These are phyloP conservation scores for Lactifluus piperatus DNA, from an alignment of 768 basidiomycete species.

Conservation along the genomic window DNA sequence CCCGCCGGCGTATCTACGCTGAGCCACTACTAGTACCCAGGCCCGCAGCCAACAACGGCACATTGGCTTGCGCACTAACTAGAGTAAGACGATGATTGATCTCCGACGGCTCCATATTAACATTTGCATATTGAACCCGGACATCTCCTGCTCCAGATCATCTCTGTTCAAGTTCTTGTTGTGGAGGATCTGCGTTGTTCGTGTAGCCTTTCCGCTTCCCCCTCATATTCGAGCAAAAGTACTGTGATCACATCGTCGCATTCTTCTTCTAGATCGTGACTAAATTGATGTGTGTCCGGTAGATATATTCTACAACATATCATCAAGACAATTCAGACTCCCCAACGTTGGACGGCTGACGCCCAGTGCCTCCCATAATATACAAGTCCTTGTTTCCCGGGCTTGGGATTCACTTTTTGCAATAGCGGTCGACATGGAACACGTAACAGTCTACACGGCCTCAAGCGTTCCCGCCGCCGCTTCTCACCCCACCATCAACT, in stretches of 20 bases:
- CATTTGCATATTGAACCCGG: no score
- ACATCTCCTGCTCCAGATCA: no score
- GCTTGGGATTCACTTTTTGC: not conserved
- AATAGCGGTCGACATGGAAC: constrained; percentile 4
- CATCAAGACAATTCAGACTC: not conserved
- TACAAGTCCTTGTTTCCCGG: not conserved
- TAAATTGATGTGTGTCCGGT: not conserved
- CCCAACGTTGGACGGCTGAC: not conserved
- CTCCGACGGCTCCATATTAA: no score
- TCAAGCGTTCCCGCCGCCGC: constrained; percentile 52
- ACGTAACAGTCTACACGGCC: constrained; percentile 36
- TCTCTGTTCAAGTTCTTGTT: no score
- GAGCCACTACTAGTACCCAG: no score
- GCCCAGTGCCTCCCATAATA: not conserved
- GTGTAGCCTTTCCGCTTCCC: not conserved
- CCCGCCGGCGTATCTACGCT: no score
- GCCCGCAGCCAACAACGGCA: no score
- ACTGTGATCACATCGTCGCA: not conserved
- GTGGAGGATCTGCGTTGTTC: not conserved
- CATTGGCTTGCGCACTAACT: no score
- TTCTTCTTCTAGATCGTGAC: not conserved
- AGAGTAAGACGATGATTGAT: no score
- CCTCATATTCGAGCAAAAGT: not conserved
- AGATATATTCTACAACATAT: not conserved
- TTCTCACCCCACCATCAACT: constrained; percentile 46